phyloP scores from a whole-genome alignment of 2,329 filamentous ascomycete genomes.

The Neocatenulostroma microsporum region DNA sequence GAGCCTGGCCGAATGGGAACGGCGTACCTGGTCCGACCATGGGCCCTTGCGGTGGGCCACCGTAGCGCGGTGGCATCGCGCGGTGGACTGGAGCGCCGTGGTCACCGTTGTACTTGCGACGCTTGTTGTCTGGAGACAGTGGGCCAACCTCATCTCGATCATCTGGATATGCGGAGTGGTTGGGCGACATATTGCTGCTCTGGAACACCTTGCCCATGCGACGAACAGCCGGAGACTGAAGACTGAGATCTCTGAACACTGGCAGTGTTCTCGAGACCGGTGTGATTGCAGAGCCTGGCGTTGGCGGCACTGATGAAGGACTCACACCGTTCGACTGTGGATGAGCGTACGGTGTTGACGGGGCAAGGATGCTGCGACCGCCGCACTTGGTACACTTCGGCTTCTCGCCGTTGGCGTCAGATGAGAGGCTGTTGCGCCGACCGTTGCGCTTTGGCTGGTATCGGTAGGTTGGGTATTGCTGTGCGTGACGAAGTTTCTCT shows the following conservation, averaged over 20 bases:
- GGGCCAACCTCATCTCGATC: slow-evolving; percentile 37
- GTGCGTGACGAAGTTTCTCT: slow-evolving; percentile 82
- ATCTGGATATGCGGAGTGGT: slow-evolving; percentile 17
- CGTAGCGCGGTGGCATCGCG: slow-evolving; percentile 25
- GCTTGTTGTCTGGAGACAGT: slow-evolving; percentile 52
- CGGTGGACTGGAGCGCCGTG: slow-evolving; percentile 35
- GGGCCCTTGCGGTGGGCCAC: slow-evolving; percentile 10
- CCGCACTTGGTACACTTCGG: slow-evolving; percentile 62
- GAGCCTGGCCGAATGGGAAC: slow-evolving; percentile 32
- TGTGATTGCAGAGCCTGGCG: slow-evolving; percentile 24
- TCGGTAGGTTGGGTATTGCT: slow-evolving; percentile 85
- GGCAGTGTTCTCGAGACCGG: slow-evolving; percentile 31
- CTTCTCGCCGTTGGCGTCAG: slow-evolving; percentile 32
- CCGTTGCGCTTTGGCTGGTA: slow-evolving; percentile 68
- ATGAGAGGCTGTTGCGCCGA: slow-evolving; percentile 35
- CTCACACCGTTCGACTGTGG: slow-evolving; percentile 17
- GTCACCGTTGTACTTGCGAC: slow-evolving; percentile 51
- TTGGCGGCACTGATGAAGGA: slow-evolving; percentile 24
- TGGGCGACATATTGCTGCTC: slow-evolving; percentile 27
- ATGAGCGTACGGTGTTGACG: slow-evolving; percentile 48
- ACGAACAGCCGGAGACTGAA: slow-evolving; percentile 28
- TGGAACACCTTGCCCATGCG: slow-evolving; percentile 19
- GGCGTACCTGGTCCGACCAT: slow-evolving; percentile 30
- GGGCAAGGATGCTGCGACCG: slow-evolving; percentile 57
- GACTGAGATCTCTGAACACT: slow-evolving; percentile 27